Evolutionary conservation across 371 early-diverging fungal species (phyloP).

Genomic region (Haplosporangium sp.): DNA sequence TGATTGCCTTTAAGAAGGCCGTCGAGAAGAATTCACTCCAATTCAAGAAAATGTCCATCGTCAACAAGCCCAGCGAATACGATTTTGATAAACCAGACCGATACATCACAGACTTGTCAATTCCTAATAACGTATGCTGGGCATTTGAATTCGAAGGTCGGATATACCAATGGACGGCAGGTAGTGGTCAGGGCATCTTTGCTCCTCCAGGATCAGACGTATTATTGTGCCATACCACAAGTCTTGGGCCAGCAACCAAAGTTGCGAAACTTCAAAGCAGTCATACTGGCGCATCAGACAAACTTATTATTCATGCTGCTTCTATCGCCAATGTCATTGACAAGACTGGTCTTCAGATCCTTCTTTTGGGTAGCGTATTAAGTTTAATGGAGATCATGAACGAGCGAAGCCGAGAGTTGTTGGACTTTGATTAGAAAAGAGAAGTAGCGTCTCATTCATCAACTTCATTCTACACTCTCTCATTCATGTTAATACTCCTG

Average conservation of each 20-base stretch:
- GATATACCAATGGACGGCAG: constrained; percentile 51
- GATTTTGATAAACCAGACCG: constrained; percentile 10
- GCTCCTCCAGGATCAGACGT: constrained; percentile 47
- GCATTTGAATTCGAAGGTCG: constrained; percentile 56
- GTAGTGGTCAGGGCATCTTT: constrained; percentile 27
- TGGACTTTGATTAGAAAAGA: constrained; percentile 44
- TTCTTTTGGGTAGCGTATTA: constrained; percentile 47
- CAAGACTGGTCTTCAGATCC: constrained; percentile 52
- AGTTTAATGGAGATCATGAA: constrained; percentile 55
- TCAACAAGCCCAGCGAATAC: constrained; percentile 34
- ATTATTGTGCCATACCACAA: constrained; percentile 41
- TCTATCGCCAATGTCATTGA: constrained; percentile 39
- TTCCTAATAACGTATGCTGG: constrained; percentile 29
- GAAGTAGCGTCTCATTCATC: neutral
- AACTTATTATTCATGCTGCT: constrained; percentile 36
- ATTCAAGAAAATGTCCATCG: neutral
- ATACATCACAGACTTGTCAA: neutral
- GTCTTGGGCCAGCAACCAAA: constrained; percentile 27
- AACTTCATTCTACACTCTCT: neutral
- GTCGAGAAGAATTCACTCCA: constrained; percentile 42
- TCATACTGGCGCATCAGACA: constrained; percentile 45
- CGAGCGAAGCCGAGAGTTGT: constrained; percentile 45
- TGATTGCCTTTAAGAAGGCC: constrained; percentile 56
- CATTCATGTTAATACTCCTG: no score
- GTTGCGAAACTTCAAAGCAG: constrained; percentile 40